phyloP scores from a whole-genome alignment of 257 asterid genomes.

The Prunella vulgaris region DNA sequence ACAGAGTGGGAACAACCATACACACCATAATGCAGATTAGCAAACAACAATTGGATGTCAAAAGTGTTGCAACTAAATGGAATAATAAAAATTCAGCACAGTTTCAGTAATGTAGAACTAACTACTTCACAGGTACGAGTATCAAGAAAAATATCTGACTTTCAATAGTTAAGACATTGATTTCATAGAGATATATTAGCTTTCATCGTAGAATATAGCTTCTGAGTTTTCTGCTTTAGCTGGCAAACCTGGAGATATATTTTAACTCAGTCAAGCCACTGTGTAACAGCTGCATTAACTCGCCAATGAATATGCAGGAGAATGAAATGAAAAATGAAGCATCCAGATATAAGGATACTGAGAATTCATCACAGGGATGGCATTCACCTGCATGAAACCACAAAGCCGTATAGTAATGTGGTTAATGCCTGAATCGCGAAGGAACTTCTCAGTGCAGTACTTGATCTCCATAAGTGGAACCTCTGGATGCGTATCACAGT shows the following conservation, averaged over 20 bases:
- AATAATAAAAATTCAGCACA: background rate
- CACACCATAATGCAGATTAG: background rate
- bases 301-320: conserved; percentile 4
- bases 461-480: conserved; percentile 99
- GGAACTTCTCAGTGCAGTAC: conserved; percentile 85
- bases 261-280: background rate
- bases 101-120: background rate
- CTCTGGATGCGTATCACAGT: conserved; percentile 98
- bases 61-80: background rate
- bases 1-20: conserved; percentile 19
- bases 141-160: background rate
- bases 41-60: conserved; percentile 19
- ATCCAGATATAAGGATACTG: background rate
- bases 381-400: conserved; percentile 95
- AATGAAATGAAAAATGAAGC: background rate
- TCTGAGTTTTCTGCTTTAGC: background rate
- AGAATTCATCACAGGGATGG: conserved; percentile 5
- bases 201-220: background rate
- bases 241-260: background rate
- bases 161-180: background rate
- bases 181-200: background rate
- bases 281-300: background rate
- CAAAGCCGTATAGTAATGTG: conserved; percentile 84
- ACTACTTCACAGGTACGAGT: background rate
- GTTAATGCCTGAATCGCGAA: conserved; percentile 71